Percentiles rank a stretch among this genome's conserved stretches.
These are phyloP conservation scores for Bruguiera hainesii DNA, from an alignment of 441 rosid species.

Conservation along the genomic window DNA sequence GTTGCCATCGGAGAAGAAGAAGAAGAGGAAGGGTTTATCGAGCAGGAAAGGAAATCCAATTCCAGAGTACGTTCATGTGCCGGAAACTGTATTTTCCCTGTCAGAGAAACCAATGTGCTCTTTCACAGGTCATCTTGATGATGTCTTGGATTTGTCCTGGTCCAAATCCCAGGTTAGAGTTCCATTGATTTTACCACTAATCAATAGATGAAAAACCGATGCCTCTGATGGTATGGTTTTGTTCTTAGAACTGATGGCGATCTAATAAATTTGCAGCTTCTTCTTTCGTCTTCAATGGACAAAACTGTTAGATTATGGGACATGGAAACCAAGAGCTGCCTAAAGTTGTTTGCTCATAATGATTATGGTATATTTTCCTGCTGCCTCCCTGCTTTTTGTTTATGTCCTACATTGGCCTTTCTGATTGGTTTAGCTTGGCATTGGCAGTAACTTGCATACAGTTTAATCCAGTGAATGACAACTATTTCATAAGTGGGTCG, in stretches of 20 bases:
- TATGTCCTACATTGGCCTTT: background rate
- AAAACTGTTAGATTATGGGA: constrained; percentile 98
- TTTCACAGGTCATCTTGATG: constrained; percentile 80
- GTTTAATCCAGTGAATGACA: constrained; percentile 83
- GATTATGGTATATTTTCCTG: constrained; percentile 63
- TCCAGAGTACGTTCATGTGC: constrained; percentile 82
- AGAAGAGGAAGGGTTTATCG: constrained; percentile 56
- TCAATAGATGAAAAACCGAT: background rate
- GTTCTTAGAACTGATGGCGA: too few relatives aligned
- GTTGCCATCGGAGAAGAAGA: constrained; percentile 47
- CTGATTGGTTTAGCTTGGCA: constrained; percentile 11
- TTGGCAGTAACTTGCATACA: constrained; percentile 90
- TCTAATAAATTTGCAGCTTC: constrained; percentile 43
- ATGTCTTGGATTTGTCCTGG: constrained; percentile 51
- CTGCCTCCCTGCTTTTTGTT: background rate
- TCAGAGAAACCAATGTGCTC: constrained; percentile 86
- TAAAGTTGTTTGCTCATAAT: constrained; percentile 85
- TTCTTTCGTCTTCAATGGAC: constrained; percentile 97
- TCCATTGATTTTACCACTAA: background rate
- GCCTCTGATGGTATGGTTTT: too few relatives aligned
- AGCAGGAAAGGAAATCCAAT: constrained; percentile 35
- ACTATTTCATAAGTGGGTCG: constrained; percentile 87
- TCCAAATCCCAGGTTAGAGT: constrained; percentile 76
- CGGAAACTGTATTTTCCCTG: constrained; percentile 74
- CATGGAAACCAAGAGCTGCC: constrained; percentile 67